These are phyloP conservation scores for Acephala macrosclerotiorum DNA, from an alignment of 2,329 filamentous ascomycete genomes.

Conservation along the genomic window DNA sequence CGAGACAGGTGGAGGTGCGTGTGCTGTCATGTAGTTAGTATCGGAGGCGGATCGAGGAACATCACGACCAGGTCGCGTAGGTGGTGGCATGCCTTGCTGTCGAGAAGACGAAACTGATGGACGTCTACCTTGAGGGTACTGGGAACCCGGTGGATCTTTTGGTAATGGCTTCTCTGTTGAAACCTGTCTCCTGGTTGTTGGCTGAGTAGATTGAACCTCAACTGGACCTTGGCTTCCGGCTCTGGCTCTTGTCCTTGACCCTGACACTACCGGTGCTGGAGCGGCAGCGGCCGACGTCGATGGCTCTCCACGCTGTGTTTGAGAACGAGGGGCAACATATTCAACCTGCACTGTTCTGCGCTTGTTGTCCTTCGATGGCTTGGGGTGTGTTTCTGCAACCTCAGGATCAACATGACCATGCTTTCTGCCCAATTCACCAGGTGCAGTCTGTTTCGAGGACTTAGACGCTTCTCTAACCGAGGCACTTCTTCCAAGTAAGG, in stretches of 20 bases:
- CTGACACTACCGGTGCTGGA: slow-evolving; percentile 26
- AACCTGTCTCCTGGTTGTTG: slow-evolving; percentile 44
- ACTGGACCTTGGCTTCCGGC: slow-evolving; percentile 61
- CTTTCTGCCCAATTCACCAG: slow-evolving; percentile 74
- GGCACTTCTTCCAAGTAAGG: slow-evolving; percentile 79
- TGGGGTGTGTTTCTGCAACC: slow-evolving; percentile 67
- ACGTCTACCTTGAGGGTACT: slow-evolving; percentile 50
- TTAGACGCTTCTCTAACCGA: slow-evolving; percentile 91
- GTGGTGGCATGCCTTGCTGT: slow-evolving; percentile 52
- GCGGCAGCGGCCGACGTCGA: slow-evolving; percentile 43
- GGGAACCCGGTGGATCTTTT: slow-evolving; percentile 63
- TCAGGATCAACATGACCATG: slow-evolving; percentile 77
- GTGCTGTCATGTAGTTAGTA: slow-evolving; percentile 57
- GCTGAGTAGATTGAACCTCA: slow-evolving; percentile 45
- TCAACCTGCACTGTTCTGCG: slow-evolving; percentile 96
- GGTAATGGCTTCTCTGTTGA: slow-evolving; percentile 66
- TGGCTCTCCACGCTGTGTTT: slow-evolving; percentile 72
- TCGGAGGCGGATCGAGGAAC: slow-evolving; percentile 63
- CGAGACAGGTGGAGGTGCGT: slow-evolving; percentile 51
- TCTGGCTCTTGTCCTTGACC: slow-evolving; percentile 59
- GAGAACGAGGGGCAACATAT: slow-evolving; percentile 90
- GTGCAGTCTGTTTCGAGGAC: slow-evolving; percentile 60
- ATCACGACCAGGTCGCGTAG: slow-evolving; percentile 56
- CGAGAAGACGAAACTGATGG: slow-evolving; percentile 38
- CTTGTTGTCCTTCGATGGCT: slow-evolving; percentile 80